Evolutionary conservation across 2,329 filamentous ascomycete species (phyloP).

Genomic region (Aureobasidium sp.): DNA sequence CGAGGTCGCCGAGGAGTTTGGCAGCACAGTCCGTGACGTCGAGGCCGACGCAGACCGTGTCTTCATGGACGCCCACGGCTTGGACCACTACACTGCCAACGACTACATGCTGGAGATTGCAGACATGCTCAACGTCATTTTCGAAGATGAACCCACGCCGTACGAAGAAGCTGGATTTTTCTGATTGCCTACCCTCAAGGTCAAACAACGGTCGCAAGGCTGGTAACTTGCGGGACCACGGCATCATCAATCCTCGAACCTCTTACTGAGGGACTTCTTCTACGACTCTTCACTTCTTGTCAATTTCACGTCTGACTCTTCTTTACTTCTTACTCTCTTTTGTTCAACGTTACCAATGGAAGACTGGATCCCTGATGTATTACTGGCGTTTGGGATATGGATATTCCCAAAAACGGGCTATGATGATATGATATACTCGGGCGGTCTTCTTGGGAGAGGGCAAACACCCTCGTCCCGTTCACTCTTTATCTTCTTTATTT

Average conservation of each 20-base stretch:
- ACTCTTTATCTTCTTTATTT: conserved; percentile 9
- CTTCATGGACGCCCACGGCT: conserved; percentile 59
- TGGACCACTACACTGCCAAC: conserved; percentile 65
- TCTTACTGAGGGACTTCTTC: not conserved
- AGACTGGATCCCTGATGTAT: conserved; percentile 11
- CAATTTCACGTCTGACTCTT: conserved; percentile 4
- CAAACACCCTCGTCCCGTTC: conserved; percentile 5
- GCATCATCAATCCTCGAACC: not conserved
- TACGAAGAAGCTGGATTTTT: conserved; percentile 18
- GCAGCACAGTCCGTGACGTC: conserved; percentile 48
- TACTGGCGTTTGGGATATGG: conserved; percentile 10
- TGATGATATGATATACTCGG: conserved; percentile 10
- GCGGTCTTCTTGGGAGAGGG: conserved; percentile 12
- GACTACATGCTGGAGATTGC: conserved; percentile 81
- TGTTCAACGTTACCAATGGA: conserved; percentile 6
- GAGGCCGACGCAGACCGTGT: conserved; percentile 65
- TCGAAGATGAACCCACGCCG: conserved; percentile 19
- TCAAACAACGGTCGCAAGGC: conserved; percentile 14
- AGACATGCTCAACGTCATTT: conserved; percentile 48
- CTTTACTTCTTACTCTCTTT: conserved; percentile 12
- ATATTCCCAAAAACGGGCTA: conserved; percentile 8
- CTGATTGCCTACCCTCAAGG: conserved; percentile 12
- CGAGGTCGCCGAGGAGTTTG: conserved; percentile 85
- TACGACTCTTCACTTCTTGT: conserved; percentile 13
- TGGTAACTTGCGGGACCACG: conserved; percentile 12